These are phyloP conservation scores for Leishmania turanica DNA, from an alignment of 208 protist genomes.

Conservation along the genomic window DNA sequence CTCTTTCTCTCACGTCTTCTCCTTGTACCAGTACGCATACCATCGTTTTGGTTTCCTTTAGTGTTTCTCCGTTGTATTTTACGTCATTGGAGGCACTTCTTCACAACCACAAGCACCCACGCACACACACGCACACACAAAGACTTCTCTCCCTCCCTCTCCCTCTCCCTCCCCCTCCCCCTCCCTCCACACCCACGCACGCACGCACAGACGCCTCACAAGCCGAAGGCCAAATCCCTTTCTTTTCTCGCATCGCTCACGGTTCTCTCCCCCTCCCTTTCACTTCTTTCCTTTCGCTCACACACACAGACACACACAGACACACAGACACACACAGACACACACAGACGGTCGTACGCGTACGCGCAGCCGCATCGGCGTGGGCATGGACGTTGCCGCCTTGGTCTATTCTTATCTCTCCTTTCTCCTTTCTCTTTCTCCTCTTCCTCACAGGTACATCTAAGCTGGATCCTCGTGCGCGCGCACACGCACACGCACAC, in stretches of 20 bases:
- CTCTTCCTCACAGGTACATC: not conserved
- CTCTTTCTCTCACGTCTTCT: not conserved
- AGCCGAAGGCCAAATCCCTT: too few species aligned
- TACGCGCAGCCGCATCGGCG: not conserved
- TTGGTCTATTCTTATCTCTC: constrained; percentile 4
- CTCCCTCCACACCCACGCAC: not conserved
- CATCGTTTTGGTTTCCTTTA: not conserved
- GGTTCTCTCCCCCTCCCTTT: too few species aligned
- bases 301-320: not conserved
- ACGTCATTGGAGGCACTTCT: not conserved
- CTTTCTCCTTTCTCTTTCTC: not conserved
- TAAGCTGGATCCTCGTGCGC: not conserved
- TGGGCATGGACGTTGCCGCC: not conserved
- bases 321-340: not conserved
- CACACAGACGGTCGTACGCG: not conserved
- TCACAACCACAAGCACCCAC: not conserved
- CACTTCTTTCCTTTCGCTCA: not conserved
- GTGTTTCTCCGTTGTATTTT: not conserved
- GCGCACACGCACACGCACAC: not conserved
- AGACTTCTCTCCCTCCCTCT: not conserved
- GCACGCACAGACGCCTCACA: not conserved
- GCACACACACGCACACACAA: not conserved
- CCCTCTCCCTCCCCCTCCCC: too few species aligned
- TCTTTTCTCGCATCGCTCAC: too few species aligned
- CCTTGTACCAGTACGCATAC: constrained; percentile 1